Base-by-base conservation (phyloP, 164 flowering plant species). In the Piper longum region DNA sequence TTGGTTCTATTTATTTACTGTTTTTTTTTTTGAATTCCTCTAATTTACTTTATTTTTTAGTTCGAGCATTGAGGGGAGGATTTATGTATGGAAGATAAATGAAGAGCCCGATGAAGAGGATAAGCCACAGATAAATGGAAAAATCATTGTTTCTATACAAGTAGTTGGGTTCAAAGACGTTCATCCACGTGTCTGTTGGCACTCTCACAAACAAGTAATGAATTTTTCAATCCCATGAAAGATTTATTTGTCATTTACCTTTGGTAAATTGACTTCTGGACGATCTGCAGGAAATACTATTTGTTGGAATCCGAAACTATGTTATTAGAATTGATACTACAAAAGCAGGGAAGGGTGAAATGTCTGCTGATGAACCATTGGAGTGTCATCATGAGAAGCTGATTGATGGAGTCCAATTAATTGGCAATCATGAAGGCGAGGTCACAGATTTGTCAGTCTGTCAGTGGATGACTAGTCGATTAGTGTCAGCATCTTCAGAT, bases 111-210 rank as follows among this genome's bases (percentile, higher is more conserved):
- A 87, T 72, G 89, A 67, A 56, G 97, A 90, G 74, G 87, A 81
- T 42, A 86, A 83, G 71, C 83, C 87, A 61, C 96, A 87, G 67
- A 90, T 93, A 57, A 79, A 86, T 0, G 97, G 89, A 64, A 78
- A 76, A 61, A 54, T 81, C 48, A 70, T 88, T 55, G 64, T 80
- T 70, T 85, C 95, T 54, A 59, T 93, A 71, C 87, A 88, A 65
- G 76, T 93, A 19, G 64, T 64, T 17, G 95, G 90, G 67, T 92
- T 74, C 41, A 84, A 75, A 42, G 91, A 82, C 59, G 64, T 75
- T 42, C 88, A 85, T 71, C 99, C 99, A 45, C 77, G 93, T 63
- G 78, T 95, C 72, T 95, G 97, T 77, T 95, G 99, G 99, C 95
- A 95, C 66, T 84, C 87, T 61, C 95, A 89, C 81, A 95, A 91